A percentile compares a stretch with the other conserved stretches of the same genome.
Evolutionary conservation across 164 flowering plant species (phyloP).

Genomic region (Umbellularia californica): DNA sequence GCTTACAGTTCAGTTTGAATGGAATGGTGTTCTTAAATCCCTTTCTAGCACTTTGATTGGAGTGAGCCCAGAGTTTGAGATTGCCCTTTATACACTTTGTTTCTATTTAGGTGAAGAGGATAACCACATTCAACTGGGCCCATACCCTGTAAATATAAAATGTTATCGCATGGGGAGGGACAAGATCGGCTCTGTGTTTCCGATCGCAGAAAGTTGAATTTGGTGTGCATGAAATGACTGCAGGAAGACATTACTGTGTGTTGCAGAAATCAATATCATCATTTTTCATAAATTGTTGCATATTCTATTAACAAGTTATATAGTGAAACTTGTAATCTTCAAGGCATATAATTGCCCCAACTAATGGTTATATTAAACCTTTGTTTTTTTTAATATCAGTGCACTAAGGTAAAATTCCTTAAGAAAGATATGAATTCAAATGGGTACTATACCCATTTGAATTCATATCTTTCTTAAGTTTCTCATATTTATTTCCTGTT

Average conservation of each 20-base stretch:
- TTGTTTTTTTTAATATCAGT: no score
- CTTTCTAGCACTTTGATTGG: constrained; percentile 86
- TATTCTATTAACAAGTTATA: no score
- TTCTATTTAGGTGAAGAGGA: constrained; percentile 74
- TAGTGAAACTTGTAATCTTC: no score
- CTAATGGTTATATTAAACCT: no score
- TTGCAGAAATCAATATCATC: no score
- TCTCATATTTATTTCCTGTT: background rate
- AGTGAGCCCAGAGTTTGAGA: constrained; percentile 95
- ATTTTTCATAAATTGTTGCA: no score
- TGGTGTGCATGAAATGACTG: background rate
- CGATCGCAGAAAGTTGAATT: constrained; percentile 47
- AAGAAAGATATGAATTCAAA: no score
- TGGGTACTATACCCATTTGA: background rate
- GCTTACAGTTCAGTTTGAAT: constrained; percentile 88
- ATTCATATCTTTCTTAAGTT: background rate
- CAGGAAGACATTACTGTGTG: no score
- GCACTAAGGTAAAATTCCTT: no score
- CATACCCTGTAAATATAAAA: constrained; percentile 82
- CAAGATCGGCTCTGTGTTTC: constrained; percentile 81
- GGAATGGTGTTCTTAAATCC: constrained; percentile 87
- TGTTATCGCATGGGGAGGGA: constrained; percentile 72
- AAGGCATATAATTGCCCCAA: no score
- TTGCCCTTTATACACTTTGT: constrained; percentile 85
- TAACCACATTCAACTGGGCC: constrained; percentile 74